Evolutionary conservation across 768 basidiomycete species (phyloP).

Genomic region (Chiua virens): DNA sequence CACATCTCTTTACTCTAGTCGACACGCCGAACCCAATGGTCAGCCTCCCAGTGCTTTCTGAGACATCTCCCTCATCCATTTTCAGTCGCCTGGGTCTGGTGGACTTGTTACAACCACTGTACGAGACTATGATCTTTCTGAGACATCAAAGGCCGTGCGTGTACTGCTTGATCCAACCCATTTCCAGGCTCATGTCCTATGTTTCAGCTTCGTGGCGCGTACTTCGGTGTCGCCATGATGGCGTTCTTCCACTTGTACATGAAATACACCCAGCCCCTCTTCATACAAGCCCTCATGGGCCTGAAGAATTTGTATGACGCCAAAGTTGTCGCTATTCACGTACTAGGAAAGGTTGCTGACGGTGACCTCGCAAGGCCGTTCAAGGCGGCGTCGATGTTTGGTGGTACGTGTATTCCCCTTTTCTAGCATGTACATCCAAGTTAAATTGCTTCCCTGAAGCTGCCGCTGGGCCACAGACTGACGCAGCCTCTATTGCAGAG

Average conservation of each 20-base stretch:
- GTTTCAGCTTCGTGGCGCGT: slow-evolving; percentile 59
- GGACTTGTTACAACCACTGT: slow-evolving; percentile 88
- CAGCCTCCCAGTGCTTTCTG: slow-evolving; percentile 12
- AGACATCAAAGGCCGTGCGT: slow-evolving; percentile 78
- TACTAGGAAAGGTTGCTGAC: slow-evolving; percentile 75
- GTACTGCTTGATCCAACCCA: slow-evolving; percentile 23
- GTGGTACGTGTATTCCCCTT: slow-evolving; percentile 42
- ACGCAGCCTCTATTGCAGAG: slow-evolving; percentile 82
- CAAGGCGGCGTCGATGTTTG: slow-evolving; percentile 74
- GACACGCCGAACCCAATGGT: slow-evolving; percentile 79
- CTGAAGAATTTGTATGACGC: slow-evolving; percentile 87
- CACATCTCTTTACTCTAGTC: slow-evolving; percentile 43
- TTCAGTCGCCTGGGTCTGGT: slow-evolving; percentile 61
- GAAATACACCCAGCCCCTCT: slow-evolving; percentile 94
- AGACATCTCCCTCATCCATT: background rate
- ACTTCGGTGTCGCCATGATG: slow-evolving; percentile 85
- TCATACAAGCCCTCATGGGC: slow-evolving; percentile 95
- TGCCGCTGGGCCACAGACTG: slow-evolving; percentile 74
- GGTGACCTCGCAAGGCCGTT: slow-evolving; percentile 92
- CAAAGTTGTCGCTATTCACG: slow-evolving; percentile 78
- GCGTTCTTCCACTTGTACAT: slow-evolving; percentile 90
- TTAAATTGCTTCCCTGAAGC: slow-evolving; percentile 29
- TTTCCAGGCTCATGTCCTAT: background rate
- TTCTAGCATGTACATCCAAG: background rate
- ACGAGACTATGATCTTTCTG: slow-evolving; percentile 88